Percentiles rank a stretch among this genome's conserved stretches.
Conservation (phyloP, 208 protist genomes). For the Acanthamoeba sp. region DNA sequence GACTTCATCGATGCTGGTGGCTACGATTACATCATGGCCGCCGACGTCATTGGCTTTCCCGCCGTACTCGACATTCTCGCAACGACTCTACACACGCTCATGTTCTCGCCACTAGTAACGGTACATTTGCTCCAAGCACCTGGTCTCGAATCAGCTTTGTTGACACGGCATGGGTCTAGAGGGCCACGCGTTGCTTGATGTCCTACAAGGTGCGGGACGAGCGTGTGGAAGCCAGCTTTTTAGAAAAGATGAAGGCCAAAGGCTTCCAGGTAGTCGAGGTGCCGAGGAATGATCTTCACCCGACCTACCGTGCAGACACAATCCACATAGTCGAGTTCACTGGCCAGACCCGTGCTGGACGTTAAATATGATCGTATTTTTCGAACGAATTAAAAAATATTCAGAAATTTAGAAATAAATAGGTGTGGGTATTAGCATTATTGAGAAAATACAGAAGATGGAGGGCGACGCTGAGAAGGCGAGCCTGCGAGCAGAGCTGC, state of each 20-base stretch:
- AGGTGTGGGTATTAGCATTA: too few species aligned
- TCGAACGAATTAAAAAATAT: too few species aligned
- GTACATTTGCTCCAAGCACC: not conserved
- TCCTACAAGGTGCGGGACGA: constrained; percentile 40
- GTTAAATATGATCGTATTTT: too few species aligned
- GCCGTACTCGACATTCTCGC: constrained; percentile 29
- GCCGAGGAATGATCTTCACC: not conserved
- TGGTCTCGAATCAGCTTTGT: too few species aligned
- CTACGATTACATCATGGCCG: constrained; percentile 28
- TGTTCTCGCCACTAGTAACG: not conserved
- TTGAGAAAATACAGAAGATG: too few species aligned
- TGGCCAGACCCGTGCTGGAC: too few species aligned
- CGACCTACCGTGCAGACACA: not conserved
- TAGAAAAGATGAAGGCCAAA: constrained; percentile 18
- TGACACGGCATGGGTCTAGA: not conserved
- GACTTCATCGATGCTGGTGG: not conserved
- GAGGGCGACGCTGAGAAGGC: too few species aligned
- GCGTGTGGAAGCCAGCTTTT: not conserved
- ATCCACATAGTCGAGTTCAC: constrained; percentile 31
- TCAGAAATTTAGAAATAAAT: too few species aligned
- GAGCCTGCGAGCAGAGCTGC: not conserved
- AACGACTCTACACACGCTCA: not conserved
- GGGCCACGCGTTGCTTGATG: not conserved
- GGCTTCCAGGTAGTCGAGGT: not conserved
- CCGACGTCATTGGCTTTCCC: constrained; percentile 24